Base-by-base conservation (phyloP, 352 stramenopile genomes). In the Phytopythium chamaehyphon region DNA sequence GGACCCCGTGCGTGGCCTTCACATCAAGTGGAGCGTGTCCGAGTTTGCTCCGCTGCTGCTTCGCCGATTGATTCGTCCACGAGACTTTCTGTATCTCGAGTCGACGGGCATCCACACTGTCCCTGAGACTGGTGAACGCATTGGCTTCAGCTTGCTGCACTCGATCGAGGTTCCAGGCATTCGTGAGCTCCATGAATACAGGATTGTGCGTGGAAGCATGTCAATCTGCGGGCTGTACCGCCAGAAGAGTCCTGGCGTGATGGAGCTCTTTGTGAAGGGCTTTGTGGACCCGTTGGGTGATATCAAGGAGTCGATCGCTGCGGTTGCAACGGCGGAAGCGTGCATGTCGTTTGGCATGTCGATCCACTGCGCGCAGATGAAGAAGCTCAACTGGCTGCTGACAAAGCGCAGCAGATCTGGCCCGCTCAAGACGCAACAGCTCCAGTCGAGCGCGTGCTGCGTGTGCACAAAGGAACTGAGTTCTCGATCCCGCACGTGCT, bases 71-170 rank as follows among this genome's bases (percentile, higher is more conserved):
- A 62, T 83, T 14, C 40, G 38, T 1, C 69, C 71, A 24, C 66
- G 69, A 6, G 75, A 86, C 56, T 83, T 74, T 24, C 61, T 83
- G 35, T 86, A 70, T 50, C 59, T 71, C 35, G 75, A 86, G 54
- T 57, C 36, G 35, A 74, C 70, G 0, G 61, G 73, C 6, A 50
- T 86, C 14, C 54, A 67, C 11, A 38, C 43, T 5, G 36, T 68
- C 2, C 58, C 64, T 3, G 65, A 63, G 19, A 47, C 22, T 11
- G 64, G 67, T 6, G 66, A 75, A 37, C 66, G 59, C 5, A 59
- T 73, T 12, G 69, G 64, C 12, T 76, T 69, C n/a, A 60, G 72
- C 51, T 51, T 78, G n/a, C 23, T 73, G 22, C 67, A 77, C 54
- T 77, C 67, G 0, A 58, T 77, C 21, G 66, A 67, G 12, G 63